Evolutionary conservation across 139 green algal species (phyloP), one percentile per base, ranked within the genome.

Genomic region (Coccomyxa sp.): DNA sequence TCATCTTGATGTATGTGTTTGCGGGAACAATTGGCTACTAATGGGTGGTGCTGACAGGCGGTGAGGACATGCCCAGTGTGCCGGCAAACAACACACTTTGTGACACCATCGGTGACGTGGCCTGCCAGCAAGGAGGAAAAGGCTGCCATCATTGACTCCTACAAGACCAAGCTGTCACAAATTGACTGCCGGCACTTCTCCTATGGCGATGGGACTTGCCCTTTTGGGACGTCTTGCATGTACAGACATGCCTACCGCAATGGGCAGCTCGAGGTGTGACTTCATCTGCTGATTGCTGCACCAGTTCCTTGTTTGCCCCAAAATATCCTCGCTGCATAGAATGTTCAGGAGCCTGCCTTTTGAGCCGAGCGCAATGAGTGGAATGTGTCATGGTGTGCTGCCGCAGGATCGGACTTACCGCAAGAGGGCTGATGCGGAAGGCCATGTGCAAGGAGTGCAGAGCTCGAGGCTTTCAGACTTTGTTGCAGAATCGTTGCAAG

Each of bases 161-260:
- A 95, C 88, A 89, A 88, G 86, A 58, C 60, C 25, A 90, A 88
- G 76, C 84, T 95, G 67, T 59, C 77, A 0, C 58, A 58, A 14
- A 93, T 90, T 45, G 85, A 93, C 85, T 95, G 93, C 86, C 67
- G 81, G 79, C 81, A 93, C 85, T 97, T 94, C 67, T 84, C 85
- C 57, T 87, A 80, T 77, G 93, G 92, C 25, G 78, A 88, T 3
- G 88, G 91, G 45, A 88, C 71, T 27, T 97, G 93, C 84, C 93
- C 94, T 17, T 97, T 97, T 90, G 91, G 88, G 27, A 96, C 92
- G 13, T 91, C 81, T 71, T 97, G 94, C 92, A 94, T 97, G 81
- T 97, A 97, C 86, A 87, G 89, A 45, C 94, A 97, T 79, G 84
- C 83, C 17, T 94, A 90, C 84, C 68, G 25, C 0, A 93, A 96